These are phyloP conservation scores for Cytospora mali DNA, from an alignment of 2,329 filamentous ascomycete genomes.

Conservation along the genomic window DNA sequence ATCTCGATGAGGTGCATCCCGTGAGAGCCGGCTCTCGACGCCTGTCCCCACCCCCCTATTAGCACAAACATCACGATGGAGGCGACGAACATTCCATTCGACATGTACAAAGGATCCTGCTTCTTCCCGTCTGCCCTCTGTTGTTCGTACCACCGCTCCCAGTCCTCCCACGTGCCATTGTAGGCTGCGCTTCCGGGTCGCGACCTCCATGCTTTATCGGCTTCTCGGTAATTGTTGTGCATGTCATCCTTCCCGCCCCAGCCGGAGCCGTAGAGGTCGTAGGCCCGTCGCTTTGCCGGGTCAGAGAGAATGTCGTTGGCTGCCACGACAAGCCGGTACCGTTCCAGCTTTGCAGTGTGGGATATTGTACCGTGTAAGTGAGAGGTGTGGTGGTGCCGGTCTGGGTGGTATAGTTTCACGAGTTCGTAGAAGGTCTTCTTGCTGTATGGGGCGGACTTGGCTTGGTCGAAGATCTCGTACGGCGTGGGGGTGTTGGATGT, in stretches of 20 bases:
- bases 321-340: conserved; percentile 85
- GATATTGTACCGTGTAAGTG: conserved; percentile 52
- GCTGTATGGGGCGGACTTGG: conserved; percentile 67
- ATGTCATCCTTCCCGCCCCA: conserved; percentile 69
- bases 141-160: conserved; percentile 76
- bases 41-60: conserved; percentile 72
- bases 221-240: conserved; percentile 41
- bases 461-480: conserved; percentile 79
- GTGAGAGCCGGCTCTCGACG: conserved; percentile 66
- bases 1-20: conserved; percentile 66
- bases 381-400: conserved; percentile 55
- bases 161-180: conserved; percentile 98
- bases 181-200: conserved; percentile 51
- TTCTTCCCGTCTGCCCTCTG: conserved; percentile 41
- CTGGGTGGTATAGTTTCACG: conserved; percentile 95
- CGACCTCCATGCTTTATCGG: conserved; percentile 53
- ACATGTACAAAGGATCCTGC: conserved; percentile 64
- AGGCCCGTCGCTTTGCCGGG: conserved; percentile 74
- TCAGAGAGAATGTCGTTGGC: conserved; percentile 89
- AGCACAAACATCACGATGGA: conserved; percentile 71
- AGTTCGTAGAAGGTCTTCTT: conserved; percentile 87
- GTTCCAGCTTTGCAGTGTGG: conserved; percentile 71
- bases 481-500: conserved; percentile 66
- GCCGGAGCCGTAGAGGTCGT: conserved; percentile 79
- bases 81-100: conserved; percentile 76